Evolutionary conservation across 2,329 filamentous ascomycete species (phyloP).

Genomic region (Fusarium sarcochroum): DNA sequence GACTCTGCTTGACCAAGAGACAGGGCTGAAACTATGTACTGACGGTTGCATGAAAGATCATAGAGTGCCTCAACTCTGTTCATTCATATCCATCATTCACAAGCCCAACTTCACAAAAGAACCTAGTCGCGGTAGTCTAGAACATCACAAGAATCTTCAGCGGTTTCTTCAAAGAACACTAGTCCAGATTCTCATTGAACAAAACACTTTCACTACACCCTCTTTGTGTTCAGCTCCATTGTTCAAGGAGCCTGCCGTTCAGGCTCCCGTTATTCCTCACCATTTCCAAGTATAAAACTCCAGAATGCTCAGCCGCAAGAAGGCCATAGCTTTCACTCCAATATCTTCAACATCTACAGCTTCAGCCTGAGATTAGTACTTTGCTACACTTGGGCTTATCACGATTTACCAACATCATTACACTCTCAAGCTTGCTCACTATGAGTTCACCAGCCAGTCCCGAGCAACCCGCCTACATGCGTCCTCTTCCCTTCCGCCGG

Average conservation of each 20-base stretch:
- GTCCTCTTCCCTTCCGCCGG: conserved; percentile 24
- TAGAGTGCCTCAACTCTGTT: not conserved
- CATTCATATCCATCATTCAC: not conserved
- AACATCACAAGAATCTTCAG: not conserved
- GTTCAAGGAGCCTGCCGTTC: conserved; percentile 14
- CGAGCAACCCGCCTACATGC: not conserved
- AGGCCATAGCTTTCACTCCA: not conserved
- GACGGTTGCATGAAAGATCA: not conserved
- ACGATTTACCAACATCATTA: not conserved
- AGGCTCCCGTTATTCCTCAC: not conserved
- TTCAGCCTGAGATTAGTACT: not conserved
- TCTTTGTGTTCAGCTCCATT: conserved; percentile 17
- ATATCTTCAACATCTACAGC: not conserved
- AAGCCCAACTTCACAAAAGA: not conserved
- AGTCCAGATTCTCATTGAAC: not conserved
- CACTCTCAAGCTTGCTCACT: not conserved
- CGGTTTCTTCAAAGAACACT: not conserved
- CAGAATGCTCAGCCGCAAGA: not conserved
- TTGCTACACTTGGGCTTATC: not conserved
- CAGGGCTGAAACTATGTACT: not conserved
- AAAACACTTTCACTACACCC: not conserved
- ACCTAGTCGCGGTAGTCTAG: not conserved
- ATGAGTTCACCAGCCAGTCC: conserved; percentile 7
- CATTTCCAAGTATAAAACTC: conserved; percentile 8
- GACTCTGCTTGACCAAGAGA: not conserved